These are phyloP conservation scores for Begonia fuchsioides DNA, from an alignment of 306 rosid genomes.

Conservation along the genomic window DNA sequence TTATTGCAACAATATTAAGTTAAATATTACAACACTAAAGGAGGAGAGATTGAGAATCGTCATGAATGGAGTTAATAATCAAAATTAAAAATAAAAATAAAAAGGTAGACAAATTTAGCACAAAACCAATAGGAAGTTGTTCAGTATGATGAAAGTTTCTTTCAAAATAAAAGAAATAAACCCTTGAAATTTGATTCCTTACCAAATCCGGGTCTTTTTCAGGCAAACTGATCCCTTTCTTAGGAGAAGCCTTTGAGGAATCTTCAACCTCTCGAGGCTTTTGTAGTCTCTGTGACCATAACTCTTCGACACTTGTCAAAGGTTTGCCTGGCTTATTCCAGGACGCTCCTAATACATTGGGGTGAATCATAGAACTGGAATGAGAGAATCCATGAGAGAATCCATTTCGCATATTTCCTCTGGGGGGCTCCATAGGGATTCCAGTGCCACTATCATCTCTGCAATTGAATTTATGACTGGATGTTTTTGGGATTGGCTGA, in stretches of 20 bases:
- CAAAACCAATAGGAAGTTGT: too few species aligned
- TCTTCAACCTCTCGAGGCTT: conserved; percentile 23
- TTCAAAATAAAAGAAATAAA: too few species aligned
- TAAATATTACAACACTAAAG: too few species aligned
- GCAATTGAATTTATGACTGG: conserved; percentile 17
- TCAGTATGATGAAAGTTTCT: too few species aligned
- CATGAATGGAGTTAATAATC: too few species aligned
- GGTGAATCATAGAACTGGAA: conserved; percentile 26
- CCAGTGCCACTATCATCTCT: conserved; percentile 29
- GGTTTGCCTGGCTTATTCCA: conserved; percentile 23
- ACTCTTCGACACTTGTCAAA: conserved; percentile 17
- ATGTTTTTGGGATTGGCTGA: conserved; percentile 24
- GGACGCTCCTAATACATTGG: conserved; percentile 17
- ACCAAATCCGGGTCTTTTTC: conserved; percentile 32
- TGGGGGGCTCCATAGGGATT: conserved; percentile 18
- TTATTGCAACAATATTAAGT: too few species aligned
- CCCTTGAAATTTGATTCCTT: conserved; percentile 7
- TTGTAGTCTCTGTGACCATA: conserved; percentile 33
- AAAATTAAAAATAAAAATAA: too few species aligned
- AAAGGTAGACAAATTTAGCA: too few species aligned
- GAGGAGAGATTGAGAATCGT: too few species aligned
- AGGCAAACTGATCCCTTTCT: conserved; percentile 20
- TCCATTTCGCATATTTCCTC: conserved; percentile 18
- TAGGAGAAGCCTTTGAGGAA: conserved; percentile 16
- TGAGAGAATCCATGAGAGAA: too few species aligned